Evolutionary conservation across 2,329 filamentous ascomycete genomes (phyloP).

Genomic region (Venturia nashicola): DNA sequence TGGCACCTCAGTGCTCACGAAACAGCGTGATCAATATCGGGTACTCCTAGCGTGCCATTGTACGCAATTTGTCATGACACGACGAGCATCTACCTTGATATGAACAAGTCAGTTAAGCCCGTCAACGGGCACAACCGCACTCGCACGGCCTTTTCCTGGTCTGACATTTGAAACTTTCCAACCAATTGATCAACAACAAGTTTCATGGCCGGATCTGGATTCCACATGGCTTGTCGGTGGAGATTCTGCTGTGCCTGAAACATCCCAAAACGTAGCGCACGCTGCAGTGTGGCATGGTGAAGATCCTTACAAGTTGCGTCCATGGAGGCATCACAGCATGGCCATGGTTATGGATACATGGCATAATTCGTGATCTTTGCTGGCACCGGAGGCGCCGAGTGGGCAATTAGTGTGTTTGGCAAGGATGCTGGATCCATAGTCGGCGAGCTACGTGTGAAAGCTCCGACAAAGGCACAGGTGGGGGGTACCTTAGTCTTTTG

Average conservation of each 20-base stretch:
- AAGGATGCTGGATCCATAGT: not conserved
- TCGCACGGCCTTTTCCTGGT: not conserved
- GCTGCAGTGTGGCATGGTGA: not conserved
- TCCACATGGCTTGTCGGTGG: not conserved
- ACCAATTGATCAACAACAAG: not conserved
- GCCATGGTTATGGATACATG: not conserved
- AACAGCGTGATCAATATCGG: not conserved
- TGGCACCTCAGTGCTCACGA: not conserved
- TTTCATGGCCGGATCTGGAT: not conserved
- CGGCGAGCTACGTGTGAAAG: not conserved
- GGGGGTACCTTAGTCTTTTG: no score
- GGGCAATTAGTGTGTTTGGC: not conserved
- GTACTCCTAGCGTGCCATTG: not conserved
- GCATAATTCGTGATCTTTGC: not conserved
- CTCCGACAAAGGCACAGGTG: no score
- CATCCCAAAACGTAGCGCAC: not conserved
- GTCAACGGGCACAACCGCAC: not conserved
- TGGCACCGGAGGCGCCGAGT: not conserved
- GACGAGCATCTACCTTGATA: not conserved
- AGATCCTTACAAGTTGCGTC: not conserved
- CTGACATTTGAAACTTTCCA: not conserved
- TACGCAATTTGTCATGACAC: not conserved
- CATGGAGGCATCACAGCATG: not conserved
- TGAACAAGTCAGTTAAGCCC: not conserved
- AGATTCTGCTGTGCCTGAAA: not conserved